Base-by-base conservation (phyloP, 2,329 filamentous ascomycete genomes). In the Penicillium thymicola region DNA sequence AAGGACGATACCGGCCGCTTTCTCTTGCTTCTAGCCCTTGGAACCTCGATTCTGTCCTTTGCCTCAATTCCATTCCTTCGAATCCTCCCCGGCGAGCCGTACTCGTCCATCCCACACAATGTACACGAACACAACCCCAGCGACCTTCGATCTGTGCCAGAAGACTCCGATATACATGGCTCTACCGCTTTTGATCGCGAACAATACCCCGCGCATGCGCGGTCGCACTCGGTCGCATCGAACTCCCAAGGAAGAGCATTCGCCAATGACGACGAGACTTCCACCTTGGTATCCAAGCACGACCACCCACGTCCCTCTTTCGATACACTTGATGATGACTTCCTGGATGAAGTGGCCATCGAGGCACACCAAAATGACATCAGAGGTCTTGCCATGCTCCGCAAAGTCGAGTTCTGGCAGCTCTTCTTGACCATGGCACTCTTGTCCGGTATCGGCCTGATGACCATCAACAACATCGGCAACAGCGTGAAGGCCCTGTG, bases 381-480 rank as follows among this genome's bases (percentile, higher is more conserved):
- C 70, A 90, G 93, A 71, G 94, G 94, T 62, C 79, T 91, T 69
- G 82, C 83, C 16, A 81, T 99, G 70, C 76, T 96, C 32, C 79
- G 79, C 51, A 85, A 83, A 59, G 67, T 86, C 46, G 89, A 95
- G 63, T 99, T 97, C 74, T 97, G 92, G 92, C 89, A 95, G 68
- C 77, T 96, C 28, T 97, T 95, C 73, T 75, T 83, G 55, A 86
- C 96, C 64, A 90, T 99, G 83, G 92, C 88, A 38, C 83, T 97
- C n/a, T 79, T 97, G 60, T 91, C 92, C 5, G 94, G 94, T 51
- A 89, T 97, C 66, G 94, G 94, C 11, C 78, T 99, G 63, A 99
- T 99, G 94, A 97, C 93, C 0, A 99, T 99, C 76, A 99, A 99
- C 78, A 99, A 99, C 67, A 96, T 97, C 68, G 94, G 94, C 42